Percentiles rank a stretch among this genome's conserved stretches.
Evolutionary conservation across 192 early-diverging fungal genomes (phyloP).

Genomic region (Gonapodya sp.): DNA sequence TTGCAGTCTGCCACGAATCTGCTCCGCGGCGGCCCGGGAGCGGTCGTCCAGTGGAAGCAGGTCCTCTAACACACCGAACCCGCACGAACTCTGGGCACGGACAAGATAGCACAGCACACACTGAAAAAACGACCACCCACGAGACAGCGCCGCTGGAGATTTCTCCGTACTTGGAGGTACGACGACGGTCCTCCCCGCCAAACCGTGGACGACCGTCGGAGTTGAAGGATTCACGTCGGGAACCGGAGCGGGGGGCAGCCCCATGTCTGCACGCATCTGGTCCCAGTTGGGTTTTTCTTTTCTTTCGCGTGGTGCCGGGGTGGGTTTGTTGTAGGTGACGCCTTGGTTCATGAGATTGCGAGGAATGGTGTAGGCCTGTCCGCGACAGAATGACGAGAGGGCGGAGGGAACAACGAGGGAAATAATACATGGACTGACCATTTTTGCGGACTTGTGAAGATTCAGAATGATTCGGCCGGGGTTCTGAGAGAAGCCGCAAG

Average conservation of each 20-base stretch:
- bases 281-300: not conserved
- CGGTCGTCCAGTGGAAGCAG: not conserved
- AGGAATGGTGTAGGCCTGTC: not conserved
- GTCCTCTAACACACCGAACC: not conserved
- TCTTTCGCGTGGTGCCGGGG: not conserved
- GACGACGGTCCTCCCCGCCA: not conserved
- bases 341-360: not conserved
- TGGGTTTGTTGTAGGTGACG: not conserved
- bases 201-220: not conserved
- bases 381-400: not conserved
- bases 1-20: not conserved
- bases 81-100: not conserved
- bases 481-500: no score
- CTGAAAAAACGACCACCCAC: not conserved
- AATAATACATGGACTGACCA: not conserved
- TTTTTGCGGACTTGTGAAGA: no score
- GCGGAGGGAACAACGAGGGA: not conserved
- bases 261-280: not conserved
- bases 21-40: not conserved
- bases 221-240: not conserved
- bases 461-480: no score
- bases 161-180: not conserved
- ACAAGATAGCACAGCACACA: not conserved
- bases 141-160: not conserved
- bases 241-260: not conserved